Percentiles rank a stretch among this genome's conserved stretches.
These are phyloP conservation scores for Termitomyces heimii DNA, from an alignment of 768 basidiomycete species.

Conservation along the genomic window DNA sequence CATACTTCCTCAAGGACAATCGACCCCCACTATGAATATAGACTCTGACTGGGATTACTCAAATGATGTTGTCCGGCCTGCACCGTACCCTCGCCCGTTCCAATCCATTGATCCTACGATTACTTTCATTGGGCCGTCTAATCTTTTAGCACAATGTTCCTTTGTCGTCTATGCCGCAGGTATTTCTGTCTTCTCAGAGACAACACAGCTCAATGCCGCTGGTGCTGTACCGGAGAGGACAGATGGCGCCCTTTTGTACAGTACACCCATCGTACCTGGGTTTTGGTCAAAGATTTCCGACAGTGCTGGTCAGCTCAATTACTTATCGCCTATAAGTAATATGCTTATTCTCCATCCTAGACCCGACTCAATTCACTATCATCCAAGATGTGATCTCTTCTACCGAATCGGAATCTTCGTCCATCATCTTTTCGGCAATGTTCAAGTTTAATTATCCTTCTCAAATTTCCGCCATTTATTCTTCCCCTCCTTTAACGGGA, in stretches of 20 bases:
- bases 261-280: conserved; percentile 52
- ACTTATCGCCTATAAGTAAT: not conserved
- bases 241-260: conserved; percentile 43
- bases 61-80: conserved; percentile 25
- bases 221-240: conserved; percentile 20
- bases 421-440: conserved; percentile 47
- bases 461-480: conserved; percentile 5
- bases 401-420: conserved; percentile 20
- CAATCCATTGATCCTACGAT: conserved; percentile 61
- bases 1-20: conserved; percentile 27
- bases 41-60: conserved; percentile 8
- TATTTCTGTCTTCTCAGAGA: conserved; percentile 46
- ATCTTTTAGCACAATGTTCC: conserved; percentile 44
- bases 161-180: conserved; percentile 51
- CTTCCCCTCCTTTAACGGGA: conserved; percentile 9
- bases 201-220: conserved; percentile 25
- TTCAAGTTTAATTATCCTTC: conserved; percentile 49
- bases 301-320: conserved; percentile 39
- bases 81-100: conserved; percentile 47
- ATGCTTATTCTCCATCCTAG: conserved; percentile 26
- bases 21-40: not conserved
- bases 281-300: conserved; percentile 59
- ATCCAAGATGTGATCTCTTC: conserved; percentile 53
- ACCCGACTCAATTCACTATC: conserved; percentile 63
- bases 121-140: conserved; percentile 48